These are phyloP conservation scores for Aspergillus diversus DNA, from an alignment of 495 filamentous ascomycete species.

Conservation along the genomic window DNA sequence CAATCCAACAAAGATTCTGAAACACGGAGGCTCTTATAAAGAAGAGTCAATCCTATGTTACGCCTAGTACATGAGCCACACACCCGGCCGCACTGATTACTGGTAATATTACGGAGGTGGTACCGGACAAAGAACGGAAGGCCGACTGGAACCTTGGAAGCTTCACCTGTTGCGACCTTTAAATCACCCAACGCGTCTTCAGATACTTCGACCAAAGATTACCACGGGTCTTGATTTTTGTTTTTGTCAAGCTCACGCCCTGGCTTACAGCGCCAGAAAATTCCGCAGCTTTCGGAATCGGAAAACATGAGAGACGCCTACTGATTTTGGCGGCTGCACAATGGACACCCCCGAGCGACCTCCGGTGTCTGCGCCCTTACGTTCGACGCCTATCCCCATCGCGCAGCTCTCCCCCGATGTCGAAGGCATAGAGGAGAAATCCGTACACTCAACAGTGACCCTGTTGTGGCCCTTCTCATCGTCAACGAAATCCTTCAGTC, in stretches of 20 bases:
- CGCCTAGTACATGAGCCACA: not conserved
- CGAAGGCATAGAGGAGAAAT: constrained; percentile 32
- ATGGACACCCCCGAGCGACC: constrained; percentile 40
- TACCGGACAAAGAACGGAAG: constrained; percentile 19
- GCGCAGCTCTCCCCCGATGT: constrained; percentile 65
- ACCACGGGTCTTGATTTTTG: not conserved
- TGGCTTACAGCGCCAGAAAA: not conserved
- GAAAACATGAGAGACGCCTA: constrained; percentile 24
- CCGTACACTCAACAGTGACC: constrained; percentile 71
- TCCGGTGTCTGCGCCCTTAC: constrained; percentile 29
- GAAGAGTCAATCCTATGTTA: not conserved
- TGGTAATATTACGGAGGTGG: constrained; percentile 29
- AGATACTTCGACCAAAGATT: constrained; percentile 1
- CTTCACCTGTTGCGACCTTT: not conserved
- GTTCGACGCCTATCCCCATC: constrained; percentile 58
- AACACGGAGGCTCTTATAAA: too few species aligned
- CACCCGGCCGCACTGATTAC: not conserved
- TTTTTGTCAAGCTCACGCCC: not conserved
- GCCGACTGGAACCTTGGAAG: constrained; percentile 4
- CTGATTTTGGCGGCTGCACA: constrained; percentile 24
- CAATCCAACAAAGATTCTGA: too few species aligned
- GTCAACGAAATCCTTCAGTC: constrained; percentile 67
- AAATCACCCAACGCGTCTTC: constrained; percentile 12
- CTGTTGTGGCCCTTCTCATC: constrained; percentile 92
- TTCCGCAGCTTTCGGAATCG: constrained; percentile 18